Base-by-base conservation (phyloP, 2,329 filamentous ascomycete species). In the Pseudogymnoascus sp. region DNA sequence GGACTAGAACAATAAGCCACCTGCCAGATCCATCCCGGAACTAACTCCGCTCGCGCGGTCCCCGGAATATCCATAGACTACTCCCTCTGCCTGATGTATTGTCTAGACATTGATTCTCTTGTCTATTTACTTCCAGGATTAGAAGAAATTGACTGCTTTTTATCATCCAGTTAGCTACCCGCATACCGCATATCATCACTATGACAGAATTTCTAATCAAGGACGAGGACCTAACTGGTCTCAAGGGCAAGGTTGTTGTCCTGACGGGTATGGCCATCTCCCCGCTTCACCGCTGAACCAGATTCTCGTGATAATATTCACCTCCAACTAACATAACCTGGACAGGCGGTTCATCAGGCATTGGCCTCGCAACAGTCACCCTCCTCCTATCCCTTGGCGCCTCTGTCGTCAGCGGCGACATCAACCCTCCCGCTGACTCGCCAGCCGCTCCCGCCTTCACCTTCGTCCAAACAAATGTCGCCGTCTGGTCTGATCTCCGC, bases 341-440 rank as follows among this genome's bases (percentile, higher is more conserved):
- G 8, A 61, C 17, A 79, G 83, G 84, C 58, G 81, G 81, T 62
- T 82, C 81, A 0, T 84, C 82, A 2, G 84, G 84, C 13, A 87
- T 87, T 61, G 84, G 84, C 33, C 77, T 84, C 12, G 81, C 81
- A 61, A 84, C 84, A 0, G 76, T 79, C 6, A 71, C 78, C 7
- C 73, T 81, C 2, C 77, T 85, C 12, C 74, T 86, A 6, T 72
- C 77, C 0, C 70, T 79, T 0, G 83, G 82, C 17, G 84, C 82
- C 29, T 77, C 75, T 13, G 83, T 87, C 15, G 76, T 85, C 63
- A 79, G 78, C 27, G 80, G 76, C 36, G 84, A 87, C 67, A 64
- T 85, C 42, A 78, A 80, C 39, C 71, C 78, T 1, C 73, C 76
- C 0, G 70, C 75, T 0, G 64, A 65, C 58, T 64, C 65, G 9